Conservation (phyloP, 2,329 filamentous ascomycete genomes). For the Epichloe aotearoae region DNA sequence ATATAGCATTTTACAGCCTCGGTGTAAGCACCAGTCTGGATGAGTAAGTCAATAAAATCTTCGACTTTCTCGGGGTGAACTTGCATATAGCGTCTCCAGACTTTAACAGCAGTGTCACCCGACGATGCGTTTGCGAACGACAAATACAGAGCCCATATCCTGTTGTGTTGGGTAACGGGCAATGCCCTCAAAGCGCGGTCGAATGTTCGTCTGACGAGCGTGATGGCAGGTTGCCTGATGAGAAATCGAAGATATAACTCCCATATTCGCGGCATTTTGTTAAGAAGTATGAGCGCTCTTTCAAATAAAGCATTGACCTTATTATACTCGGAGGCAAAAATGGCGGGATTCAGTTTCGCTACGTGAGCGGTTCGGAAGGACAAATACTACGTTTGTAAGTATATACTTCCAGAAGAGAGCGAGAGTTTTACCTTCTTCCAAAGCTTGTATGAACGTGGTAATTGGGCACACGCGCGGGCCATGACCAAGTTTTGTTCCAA, state of each 20-base stretch:
- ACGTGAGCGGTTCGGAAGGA: constrained; percentile 73
- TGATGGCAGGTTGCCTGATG: constrained; percentile 82
- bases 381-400: constrained; percentile 50
- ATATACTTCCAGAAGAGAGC: neutral
- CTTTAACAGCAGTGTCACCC: constrained; percentile 78
- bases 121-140: constrained; percentile 85
- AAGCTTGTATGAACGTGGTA: constrained; percentile 92
- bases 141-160: constrained; percentile 86
- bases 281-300: constrained; percentile 77
- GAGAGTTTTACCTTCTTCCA: constrained; percentile 68
- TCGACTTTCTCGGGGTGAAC: constrained; percentile 91
- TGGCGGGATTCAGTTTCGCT: constrained; percentile 67
- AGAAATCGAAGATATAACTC: constrained; percentile 92
- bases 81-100: constrained; percentile 95
- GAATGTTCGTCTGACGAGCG: constrained; percentile 73
- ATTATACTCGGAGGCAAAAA: constrained; percentile 66
- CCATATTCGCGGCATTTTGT: constrained; percentile 99
- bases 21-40: constrained; percentile 71
- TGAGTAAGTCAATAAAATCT: constrained; percentile 83
- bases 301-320: constrained; percentile 96
- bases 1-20: constrained; percentile 90
- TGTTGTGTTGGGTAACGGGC: constrained; percentile 87
- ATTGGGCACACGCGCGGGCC: constrained; percentile 78
- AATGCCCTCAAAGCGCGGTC: constrained; percentile 84
- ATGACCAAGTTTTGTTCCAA: constrained; percentile 79